Percentiles rank a stretch among this genome's conserved stretches.
Conservation (phyloP, 179 eudicot species). For the Spinacia oleracea region DNA sequence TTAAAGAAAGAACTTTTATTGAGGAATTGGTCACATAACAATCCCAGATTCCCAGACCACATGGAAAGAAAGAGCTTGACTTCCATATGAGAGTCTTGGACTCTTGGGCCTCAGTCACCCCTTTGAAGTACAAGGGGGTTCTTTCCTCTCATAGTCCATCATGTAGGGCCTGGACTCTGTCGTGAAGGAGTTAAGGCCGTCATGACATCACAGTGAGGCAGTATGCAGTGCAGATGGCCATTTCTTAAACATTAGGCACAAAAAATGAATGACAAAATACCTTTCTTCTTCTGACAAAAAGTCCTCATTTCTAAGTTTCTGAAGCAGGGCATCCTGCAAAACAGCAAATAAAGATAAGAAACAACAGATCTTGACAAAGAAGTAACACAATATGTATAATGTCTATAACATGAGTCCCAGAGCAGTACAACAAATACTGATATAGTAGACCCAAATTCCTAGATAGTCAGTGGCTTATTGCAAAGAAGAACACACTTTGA, state of each 20-base stretch:
- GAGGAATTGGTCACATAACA: background rate
- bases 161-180: too few species aligned
- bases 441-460: background rate
- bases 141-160: background rate
- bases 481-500: background rate
- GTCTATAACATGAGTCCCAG: background rate
- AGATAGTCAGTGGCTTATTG: background rate
- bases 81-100: background rate
- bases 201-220: background rate
- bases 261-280: slow-evolving; percentile 32
- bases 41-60: too few species aligned
- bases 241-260: background rate
- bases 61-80: background rate
- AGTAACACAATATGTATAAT: background rate
- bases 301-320: slow-evolving; percentile 62
- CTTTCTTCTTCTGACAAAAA: slow-evolving; percentile 75
- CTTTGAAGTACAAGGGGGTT: background rate
- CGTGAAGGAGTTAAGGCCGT: background rate
- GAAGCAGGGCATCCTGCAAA: slow-evolving; percentile 88
- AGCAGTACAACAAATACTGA: background rate
- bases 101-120: background rate
- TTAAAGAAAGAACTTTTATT: background rate
- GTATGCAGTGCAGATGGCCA: slow-evolving; percentile 7
- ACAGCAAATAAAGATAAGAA: slow-evolving; percentile 15
- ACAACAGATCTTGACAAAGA: slow-evolving; percentile 6